Evolutionary conservation across 148 eudicot genomes (phyloP), one percentile per base, ranked within the genome.

Genomic region (Fagopyrum homotropicum): DNA sequence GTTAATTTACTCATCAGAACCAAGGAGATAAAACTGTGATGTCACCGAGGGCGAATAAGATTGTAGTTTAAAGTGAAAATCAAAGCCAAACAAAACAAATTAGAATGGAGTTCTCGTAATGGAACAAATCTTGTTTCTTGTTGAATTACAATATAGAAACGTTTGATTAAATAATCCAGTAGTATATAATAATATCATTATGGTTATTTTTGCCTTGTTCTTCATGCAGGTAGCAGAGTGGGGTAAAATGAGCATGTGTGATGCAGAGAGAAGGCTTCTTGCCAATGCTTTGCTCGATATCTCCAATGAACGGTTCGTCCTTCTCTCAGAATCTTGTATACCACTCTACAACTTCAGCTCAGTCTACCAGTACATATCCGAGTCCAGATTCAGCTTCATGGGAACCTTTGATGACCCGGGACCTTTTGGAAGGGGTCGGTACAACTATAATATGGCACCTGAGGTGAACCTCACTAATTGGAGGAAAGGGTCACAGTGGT

Each of bases 201-300:
- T 35, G 40, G 40, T 35, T 22, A 16, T 22, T 19, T 7, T 9
- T 22, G 10, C 64, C 35, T 15, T 12, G 5, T 66, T 43, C 15
- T 8, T 15, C 8, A 14, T 72, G 69, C 85, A 89, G 93, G 72
- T 82, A 1, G 72, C 88, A 35, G 85, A 90, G 79, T 92, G 97
- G 97, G 97, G 97, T 45, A 85, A 12, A 80, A 92, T 92, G 97
- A 92, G 90, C 69, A 88, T 92, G 91, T 88, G 95, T 72, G 97
- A 92, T 76, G 95, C 97, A 0, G 97, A 90, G 79, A 90, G 86
- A 84, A 80, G 97, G 79, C 97, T 92, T 46, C 81, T 90, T 43
- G 91, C 97, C 1, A 90, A 92, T 22, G 97, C 97, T 3, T 81
- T 92, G 80, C 95, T 92, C 19, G 97, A 92, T 61, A 69, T 88